These are phyloP conservation scores for Aureobasidium mangrovei DNA, from an alignment of 2,329 filamentous ascomycete genomes.

Conservation along the genomic window DNA sequence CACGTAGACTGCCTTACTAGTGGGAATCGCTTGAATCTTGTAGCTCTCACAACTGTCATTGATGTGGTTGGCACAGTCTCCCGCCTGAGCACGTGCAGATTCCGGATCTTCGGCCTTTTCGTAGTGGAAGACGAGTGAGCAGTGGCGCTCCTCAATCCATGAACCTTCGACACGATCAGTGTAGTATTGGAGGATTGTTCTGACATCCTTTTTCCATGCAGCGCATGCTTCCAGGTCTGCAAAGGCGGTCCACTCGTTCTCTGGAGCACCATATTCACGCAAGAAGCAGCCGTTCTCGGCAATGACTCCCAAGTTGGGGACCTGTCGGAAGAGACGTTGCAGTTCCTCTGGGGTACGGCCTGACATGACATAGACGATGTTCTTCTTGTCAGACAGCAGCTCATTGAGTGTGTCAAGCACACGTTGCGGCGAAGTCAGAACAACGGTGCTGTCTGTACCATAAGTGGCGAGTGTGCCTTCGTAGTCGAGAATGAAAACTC, in stretches of 20 bases:
- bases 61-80: conserved; percentile 87
- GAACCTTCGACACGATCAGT: conserved; percentile 81
- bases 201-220: conserved; percentile 77
- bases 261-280: conserved; percentile 51
- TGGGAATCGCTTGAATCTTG: conserved; percentile 71
- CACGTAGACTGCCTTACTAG: conserved; percentile 69
- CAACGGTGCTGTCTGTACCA: conserved; percentile 74
- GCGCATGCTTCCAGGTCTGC: conserved; percentile 61
- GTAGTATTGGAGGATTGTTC: conserved; percentile 79
- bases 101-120: conserved; percentile 70
- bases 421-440: conserved; percentile 76
- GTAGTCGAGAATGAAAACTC: conserved; percentile 86
- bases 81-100: conserved; percentile 67
- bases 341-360: conserved; percentile 79
- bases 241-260: conserved; percentile 66
- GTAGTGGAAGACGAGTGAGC: conserved; percentile 86
- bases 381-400: conserved; percentile 67
- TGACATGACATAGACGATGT: conserved; percentile 91
- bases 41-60: conserved; percentile 85
- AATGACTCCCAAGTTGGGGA: conserved; percentile 78
- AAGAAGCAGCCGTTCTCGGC: conserved; percentile 93
- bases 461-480: conserved; percentile 87
- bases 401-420: conserved; percentile 78
- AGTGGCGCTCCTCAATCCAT: conserved; percentile 83
- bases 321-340: conserved; percentile 72